Percentiles rank a stretch among this genome's conserved stretches.
phyloP scores from a whole-genome alignment of 2,329 filamentous ascomycete species.

The Penicillium sp. region DNA sequence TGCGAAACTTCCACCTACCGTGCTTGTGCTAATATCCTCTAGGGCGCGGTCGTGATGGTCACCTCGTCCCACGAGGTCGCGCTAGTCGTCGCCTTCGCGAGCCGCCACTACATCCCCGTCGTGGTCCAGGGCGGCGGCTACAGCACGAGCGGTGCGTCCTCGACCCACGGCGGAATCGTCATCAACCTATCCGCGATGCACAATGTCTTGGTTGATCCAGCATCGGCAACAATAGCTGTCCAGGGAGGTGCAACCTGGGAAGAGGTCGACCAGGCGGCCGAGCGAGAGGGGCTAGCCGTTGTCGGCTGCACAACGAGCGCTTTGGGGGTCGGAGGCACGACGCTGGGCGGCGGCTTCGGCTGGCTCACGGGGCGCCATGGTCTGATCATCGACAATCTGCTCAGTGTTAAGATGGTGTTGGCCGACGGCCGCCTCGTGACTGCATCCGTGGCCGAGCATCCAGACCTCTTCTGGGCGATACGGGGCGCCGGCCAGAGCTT shows the following conservation, averaged over 20 bases:
- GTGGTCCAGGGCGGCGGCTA: conserved; percentile 3
- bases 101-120: background rate
- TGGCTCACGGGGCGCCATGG: conserved; percentile 61
- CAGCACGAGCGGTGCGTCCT: conserved; percentile 10
- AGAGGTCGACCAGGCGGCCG: conserved; percentile 60
- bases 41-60: conserved; percentile 7
- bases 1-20: background rate
- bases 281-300: conserved; percentile 60
- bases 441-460: conserved; percentile 50
- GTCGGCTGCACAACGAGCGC: conserved; percentile 66
- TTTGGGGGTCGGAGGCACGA: conserved; percentile 65
- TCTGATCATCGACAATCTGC: conserved; percentile 58
- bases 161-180: conserved; percentile 15
- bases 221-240: conserved; percentile 1
- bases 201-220: conserved; percentile 9
- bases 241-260: conserved; percentile 57
- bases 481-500: conserved; percentile 44
- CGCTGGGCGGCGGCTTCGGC: conserved; percentile 64
- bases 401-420: conserved; percentile 44
- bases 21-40: background rate
- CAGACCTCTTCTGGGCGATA: conserved; percentile 57
- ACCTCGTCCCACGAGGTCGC: conserved; percentile 8
- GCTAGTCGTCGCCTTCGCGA: conserved; percentile 1
- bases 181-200: conserved; percentile 8
- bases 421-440: conserved; percentile 44